These are phyloP conservation scores for Annulohypoxylon stygium DNA, from an alignment of 495 filamentous ascomycete species.

Conservation along the genomic window DNA sequence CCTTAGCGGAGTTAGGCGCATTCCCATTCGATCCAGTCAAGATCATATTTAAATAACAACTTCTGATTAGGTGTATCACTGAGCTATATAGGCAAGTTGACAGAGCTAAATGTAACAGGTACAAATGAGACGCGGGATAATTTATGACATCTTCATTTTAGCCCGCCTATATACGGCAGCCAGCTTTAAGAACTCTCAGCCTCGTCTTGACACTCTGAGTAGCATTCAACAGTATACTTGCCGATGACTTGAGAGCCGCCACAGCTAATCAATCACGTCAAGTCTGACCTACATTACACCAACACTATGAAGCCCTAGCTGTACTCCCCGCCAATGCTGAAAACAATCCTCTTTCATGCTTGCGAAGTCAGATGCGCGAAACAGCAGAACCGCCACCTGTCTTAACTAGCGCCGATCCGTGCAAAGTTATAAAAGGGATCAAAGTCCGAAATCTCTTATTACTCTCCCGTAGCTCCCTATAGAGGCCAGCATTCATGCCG, in stretches of 20 bases:
- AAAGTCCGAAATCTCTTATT: slow-evolving; percentile 42
- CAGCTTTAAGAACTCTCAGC: slow-evolving; percentile 33
- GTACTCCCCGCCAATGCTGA: slow-evolving; percentile 42
- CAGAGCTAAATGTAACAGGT: slow-evolving; percentile 1
- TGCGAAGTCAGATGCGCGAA: slow-evolving; percentile 45
- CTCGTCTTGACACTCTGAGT: slow-evolving; percentile 31
- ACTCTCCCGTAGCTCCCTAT: slow-evolving; percentile 28
- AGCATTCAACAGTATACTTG: slow-evolving; percentile 26
- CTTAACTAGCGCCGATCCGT: slow-evolving; percentile 48
- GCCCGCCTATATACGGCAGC: slow-evolving; percentile 43
- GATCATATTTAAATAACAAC: slow-evolving; percentile 14
- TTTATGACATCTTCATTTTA: slow-evolving; percentile 33
- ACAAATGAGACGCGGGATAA: neutral
- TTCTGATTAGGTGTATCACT: slow-evolving; percentile 3
- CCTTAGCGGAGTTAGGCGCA: slow-evolving; percentile 13
- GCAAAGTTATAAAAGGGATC: slow-evolving; percentile 40
- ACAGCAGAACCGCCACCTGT: slow-evolving; percentile 46
- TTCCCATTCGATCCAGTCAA: neutral
- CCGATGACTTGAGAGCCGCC: slow-evolving; percentile 20
- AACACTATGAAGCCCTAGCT: slow-evolving; percentile 32
- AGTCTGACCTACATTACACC: slow-evolving; percentile 42
- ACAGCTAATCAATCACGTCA: slow-evolving; percentile 28
- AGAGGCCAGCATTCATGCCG: slow-evolving; percentile 26
- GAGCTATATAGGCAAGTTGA: slow-evolving; percentile 8
- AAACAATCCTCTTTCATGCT: slow-evolving; percentile 42